Evolutionary conservation across 805 yeast species (phyloP).

Genomic region (Candida khao-thaluensis): DNA sequence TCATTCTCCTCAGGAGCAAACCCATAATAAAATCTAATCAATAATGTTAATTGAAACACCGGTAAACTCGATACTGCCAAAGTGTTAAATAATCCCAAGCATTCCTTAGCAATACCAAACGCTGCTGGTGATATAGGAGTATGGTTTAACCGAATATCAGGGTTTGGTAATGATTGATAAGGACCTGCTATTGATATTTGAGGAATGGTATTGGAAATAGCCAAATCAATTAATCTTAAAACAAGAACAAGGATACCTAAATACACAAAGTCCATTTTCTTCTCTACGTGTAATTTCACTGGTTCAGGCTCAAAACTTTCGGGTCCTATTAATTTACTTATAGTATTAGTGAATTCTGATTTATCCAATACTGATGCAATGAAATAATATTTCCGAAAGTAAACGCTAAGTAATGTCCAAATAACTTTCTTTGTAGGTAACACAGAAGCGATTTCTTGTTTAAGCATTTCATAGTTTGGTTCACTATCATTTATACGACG

Average conservation of each 20-base stretch:
- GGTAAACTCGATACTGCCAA: slow-evolving; percentile 42
- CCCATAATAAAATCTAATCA: slow-evolving; percentile 50
- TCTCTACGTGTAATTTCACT: slow-evolving; percentile 23
- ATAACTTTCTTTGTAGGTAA: slow-evolving; percentile 56
- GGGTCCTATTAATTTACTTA: slow-evolving; percentile 47
- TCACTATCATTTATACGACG: too few relatives aligned
- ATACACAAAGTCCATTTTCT: slow-evolving; percentile 32
- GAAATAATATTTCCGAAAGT: slow-evolving; percentile 57
- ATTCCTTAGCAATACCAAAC: slow-evolving; percentile 31
- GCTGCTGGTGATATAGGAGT: slow-evolving; percentile 29
- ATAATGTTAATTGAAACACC: slow-evolving; percentile 52
- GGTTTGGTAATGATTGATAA: background rate
- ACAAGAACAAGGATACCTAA: slow-evolving; percentile 34
- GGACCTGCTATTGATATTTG: slow-evolving; percentile 3
- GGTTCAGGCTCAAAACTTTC: slow-evolving; percentile 21
- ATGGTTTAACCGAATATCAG: slow-evolving; percentile 15
- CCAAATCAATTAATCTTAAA: slow-evolving; percentile 33
- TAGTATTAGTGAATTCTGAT: slow-evolving; percentile 41
- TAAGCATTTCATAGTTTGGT: background rate
- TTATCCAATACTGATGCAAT: slow-evolving; percentile 68
- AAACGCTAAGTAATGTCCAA: slow-evolving; percentile 55
- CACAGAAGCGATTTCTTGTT: slow-evolving; percentile 18
- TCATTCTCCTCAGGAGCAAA: slow-evolving; percentile 57
- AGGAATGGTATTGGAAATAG: slow-evolving; percentile 29
- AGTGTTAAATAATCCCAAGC: slow-evolving; percentile 34